Evolutionary conservation across 1,284 basidiomycete species (phyloP), one percentile per base, ranked within the genome.

Genomic region (Pseudozyma pruni): DNA sequence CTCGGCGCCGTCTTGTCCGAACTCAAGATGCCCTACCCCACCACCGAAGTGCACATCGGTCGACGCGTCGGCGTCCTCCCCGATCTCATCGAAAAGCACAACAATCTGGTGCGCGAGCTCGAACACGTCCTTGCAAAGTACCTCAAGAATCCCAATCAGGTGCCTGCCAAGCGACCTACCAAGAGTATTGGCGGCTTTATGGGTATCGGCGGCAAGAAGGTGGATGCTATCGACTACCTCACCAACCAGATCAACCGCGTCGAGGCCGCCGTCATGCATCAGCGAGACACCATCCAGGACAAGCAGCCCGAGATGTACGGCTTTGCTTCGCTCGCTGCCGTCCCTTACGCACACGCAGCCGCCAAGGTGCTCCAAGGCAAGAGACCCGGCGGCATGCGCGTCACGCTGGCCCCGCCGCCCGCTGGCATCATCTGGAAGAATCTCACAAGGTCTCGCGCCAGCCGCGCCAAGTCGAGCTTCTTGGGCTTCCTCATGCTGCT

Each of bases 71-170:
- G 90, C 23, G 84, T 86, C 29, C 86, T 93, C 2, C 90, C 91
- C 0, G 87, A 90, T 56, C 84, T 92, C 47, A 90, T 93, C 71
- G 89, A 93, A 46, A 89, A 89, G 69, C 93, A 96, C 84, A 94
- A 94, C 83, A 84, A 90, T 46, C 89, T 91, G 13, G 93, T 97
- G 14, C 86, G 89, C 43, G 89, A 93, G 62, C 87, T 96, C 37
- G 94, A 97, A 80, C 84, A 87, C 39, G 86, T 91, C 27, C 86
- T 96, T 14, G 92, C 94, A 42, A 89, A 88, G 69, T 94, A 94
- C 81, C 86, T 95, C 57, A 84, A 84, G 62, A 91, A 92, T 76
- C 88, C 87, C 17, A 90, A 90, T 8, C 88, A 87, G 74, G 84
- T 92, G 35, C 90, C 86, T 22, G 86, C 88, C 66, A 90, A 89